Conservation (phyloP, 495 filamentous ascomycete species). For the Cenococcum geophilum region DNA sequence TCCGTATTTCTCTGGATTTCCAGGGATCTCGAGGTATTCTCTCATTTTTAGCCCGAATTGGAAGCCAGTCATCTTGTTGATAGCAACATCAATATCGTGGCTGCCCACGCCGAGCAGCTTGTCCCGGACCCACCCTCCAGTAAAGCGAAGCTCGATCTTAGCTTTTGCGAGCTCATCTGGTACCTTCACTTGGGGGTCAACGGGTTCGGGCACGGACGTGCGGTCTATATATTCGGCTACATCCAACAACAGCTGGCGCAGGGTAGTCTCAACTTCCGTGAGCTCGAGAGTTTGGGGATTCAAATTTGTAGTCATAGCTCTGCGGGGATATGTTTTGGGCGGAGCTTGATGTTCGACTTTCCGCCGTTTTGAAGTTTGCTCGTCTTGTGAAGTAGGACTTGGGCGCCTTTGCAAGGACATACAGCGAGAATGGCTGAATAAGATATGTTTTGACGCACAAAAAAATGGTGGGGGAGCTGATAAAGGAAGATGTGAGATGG, state of each 20-base stretch:
- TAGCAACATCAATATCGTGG: slow-evolving; percentile 91
- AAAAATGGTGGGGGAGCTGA: not conserved
- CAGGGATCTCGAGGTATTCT: slow-evolving; percentile 46
- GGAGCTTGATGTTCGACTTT: slow-evolving; percentile 14
- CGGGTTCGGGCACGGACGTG: slow-evolving; percentile 6
- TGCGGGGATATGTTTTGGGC: slow-evolving; percentile 9
- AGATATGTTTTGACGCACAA: not conserved
- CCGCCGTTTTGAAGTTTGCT: slow-evolving; percentile 17
- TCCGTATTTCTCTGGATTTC: slow-evolving; percentile 40
- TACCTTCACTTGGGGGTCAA: slow-evolving; percentile 28
- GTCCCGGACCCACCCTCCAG: slow-evolving; percentile 98
- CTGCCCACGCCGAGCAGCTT: slow-evolving; percentile 77
- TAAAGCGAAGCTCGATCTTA: slow-evolving; percentile 64
- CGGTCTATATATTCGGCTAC: slow-evolving; percentile 61
- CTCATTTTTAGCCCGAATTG: slow-evolving; percentile 66
- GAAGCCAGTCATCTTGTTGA: slow-evolving; percentile 90
- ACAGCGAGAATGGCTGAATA: not conserved
- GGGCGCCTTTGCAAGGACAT: slow-evolving; percentile 11
- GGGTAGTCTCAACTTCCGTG: slow-evolving; percentile 58
- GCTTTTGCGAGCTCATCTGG: slow-evolving; percentile 40
- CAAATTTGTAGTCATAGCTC: slow-evolving; percentile 21
- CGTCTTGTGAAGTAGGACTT: slow-evolving; percentile 4
- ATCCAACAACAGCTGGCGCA: slow-evolving; percentile 67
- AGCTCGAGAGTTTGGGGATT: slow-evolving; percentile 46
- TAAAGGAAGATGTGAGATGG: not conserved